Base-by-base conservation (phyloP, 2,329 filamentous ascomycete species). In the Exophiala aquamarina region DNA sequence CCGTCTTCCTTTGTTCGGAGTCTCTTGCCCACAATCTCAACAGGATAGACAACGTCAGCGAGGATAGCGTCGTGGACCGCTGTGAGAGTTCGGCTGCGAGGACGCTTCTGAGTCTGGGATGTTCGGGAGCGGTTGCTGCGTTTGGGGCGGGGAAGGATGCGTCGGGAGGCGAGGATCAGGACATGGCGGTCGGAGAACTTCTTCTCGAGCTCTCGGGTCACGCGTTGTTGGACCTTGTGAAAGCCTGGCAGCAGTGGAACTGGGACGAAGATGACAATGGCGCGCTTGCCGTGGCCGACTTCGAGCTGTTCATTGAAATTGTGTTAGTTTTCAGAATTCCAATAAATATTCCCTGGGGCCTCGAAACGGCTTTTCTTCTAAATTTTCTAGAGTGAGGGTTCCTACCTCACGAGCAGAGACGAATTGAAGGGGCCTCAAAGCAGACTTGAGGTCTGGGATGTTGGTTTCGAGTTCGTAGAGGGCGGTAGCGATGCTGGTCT, bases 181-280 rank as follows among this genome's bases (percentile, higher is more conserved):
- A 98, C 93, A 78, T 98, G 93, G 78, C 93, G 93, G 84, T 98
- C 93, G 61, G 93, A 97, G 89, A 98, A 98, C 83, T 98, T 98
- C 90, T 98, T 98, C 87, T 98, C 93, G 72, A 98, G 91, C 84
- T 98, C 93, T 79, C 93, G 93, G 77, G 93, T 98, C 72, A 98
- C 86, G 73, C 93, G 91, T 83, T 97, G 93, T 85, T 98, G 93
- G 73, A 95, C 89, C 73, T 93, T 91, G 88, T 97, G 93, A 89
- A 96, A 98, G 75, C 89, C 89, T 76, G 86, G 81, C 75, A 98
- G 89, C 77, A 94, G 89, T 78, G 93, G 93, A 75, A 98, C 93
- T 74, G 93, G 93, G 83, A 98, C 93, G 88, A 98, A 98, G 88
- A 98, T 95, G 83, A 95, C 92, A 82, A 98, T 93, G 73, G 93